Percentiles rank a stretch among this genome's conserved stretches.
Evolutionary conservation across 306 rosid species (phyloP).

Genomic region (Dalbergia oliveri): DNA sequence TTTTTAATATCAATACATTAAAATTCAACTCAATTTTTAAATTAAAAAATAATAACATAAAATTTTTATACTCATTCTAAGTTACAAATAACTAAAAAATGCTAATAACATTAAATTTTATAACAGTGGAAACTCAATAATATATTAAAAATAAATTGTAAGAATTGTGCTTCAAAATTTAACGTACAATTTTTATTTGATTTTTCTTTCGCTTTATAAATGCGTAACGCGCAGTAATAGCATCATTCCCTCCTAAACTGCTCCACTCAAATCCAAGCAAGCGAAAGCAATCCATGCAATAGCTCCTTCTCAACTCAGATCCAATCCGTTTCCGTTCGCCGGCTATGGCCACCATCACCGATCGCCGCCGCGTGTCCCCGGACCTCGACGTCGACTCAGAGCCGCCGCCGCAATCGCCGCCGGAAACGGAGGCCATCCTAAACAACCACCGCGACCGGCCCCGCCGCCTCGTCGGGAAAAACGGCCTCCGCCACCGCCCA

Average conservation of each 20-base stretch:
- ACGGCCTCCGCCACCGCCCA: conserved; percentile 22
- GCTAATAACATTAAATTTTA: no score
- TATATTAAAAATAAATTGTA: no score
- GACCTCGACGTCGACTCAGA: neutral
- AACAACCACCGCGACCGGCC: conserved; percentile 1
- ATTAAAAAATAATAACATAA: no score
- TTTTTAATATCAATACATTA: no score
- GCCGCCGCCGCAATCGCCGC: neutral
- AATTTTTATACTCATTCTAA: no score
- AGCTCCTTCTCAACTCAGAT: neutral
- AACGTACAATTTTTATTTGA: neutral
- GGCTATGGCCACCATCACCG: conserved; percentile 29
- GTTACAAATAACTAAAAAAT: no score
- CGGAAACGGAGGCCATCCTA: neutral
- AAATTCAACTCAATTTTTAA: no score
- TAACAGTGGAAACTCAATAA: no score
- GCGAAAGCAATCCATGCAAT: conserved; percentile 1
- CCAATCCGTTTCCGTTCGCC: neutral
- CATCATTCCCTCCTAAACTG: conserved; percentile 38
- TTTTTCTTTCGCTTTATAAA: no score
- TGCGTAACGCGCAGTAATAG: neutral
- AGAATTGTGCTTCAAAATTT: no score
- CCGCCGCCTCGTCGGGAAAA: conserved; percentile 7
- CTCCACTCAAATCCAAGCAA: conserved; percentile 11
- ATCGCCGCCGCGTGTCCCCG: conserved; percentile 40